Base-by-base conservation (phyloP, 495 filamentous ascomycete species). In the Hypoxylon fragiforme region DNA sequence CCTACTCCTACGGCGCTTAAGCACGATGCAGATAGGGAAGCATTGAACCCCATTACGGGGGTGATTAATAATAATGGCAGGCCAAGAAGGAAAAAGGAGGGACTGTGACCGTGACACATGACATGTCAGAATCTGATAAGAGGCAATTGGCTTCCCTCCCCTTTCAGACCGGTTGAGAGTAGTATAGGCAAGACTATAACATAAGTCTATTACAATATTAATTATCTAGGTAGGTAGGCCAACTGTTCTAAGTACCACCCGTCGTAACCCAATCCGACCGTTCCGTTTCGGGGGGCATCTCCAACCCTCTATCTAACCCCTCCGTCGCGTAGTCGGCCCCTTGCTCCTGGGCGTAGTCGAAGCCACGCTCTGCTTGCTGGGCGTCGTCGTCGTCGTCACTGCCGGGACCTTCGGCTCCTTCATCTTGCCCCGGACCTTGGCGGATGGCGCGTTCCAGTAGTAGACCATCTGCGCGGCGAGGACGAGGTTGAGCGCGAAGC, bases 401-500 rank as follows among this genome's bases (percentile, higher is more conserved):
- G 24, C 24, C 9, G 24, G 4, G 4, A 9, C 24, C 24, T 4
- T 9, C 24, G 9, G 24, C 24, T 9, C 72, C 67, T 71, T 74
- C 50, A 67, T 70, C 70, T 79, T 79, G n/a, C 73, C 74, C 60
- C 73, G 69, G 8, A 58, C 77, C 72, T 68, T 80, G 50, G 73
- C 82, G 50, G 80, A 78, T 15, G 84, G 79, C 51, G 77, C 79
- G 63, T 96, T 96, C 94, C 94, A 98, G 76, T 97, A 97, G 73
- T 91, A 96, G 7, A 92, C 69, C 91, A 97, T 96, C 77, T 98
- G 94, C 38, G 75, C 73, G 2, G 90, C 94, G 49, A 97, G 75
- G 47, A 98, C 80, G 54, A 85, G 73, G 73, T 98, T 98, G 59
- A 98, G 82, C 22, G 78, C 73, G 68, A 95, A 96, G 16, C 88